These are phyloP conservation scores for Hymenoscyphus fructigenus DNA, from an alignment of 2,329 filamentous ascomycete species.

Conservation along the genomic window DNA sequence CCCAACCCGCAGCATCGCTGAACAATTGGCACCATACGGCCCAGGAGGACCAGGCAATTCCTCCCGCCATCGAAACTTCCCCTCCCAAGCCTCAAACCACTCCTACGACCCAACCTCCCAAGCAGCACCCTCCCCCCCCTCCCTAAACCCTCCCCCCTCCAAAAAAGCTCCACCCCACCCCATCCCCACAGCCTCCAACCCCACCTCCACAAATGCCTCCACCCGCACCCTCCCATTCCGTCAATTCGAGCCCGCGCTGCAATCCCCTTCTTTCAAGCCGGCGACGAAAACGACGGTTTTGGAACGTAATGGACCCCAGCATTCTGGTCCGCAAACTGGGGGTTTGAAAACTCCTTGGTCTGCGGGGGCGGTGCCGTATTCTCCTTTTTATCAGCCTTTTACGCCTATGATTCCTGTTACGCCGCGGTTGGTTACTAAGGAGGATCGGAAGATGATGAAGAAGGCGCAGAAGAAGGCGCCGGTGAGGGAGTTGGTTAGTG, in stretches of 20 bases:
- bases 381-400: constrained; percentile 72
- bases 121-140: constrained; percentile 27
- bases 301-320: constrained; percentile 53
- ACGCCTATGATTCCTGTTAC: constrained; percentile 75
- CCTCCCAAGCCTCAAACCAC: constrained; percentile 23
- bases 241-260: constrained; percentile 58
- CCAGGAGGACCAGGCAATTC: constrained; percentile 9
- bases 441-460: constrained; percentile 68
- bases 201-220: constrained; percentile 22
- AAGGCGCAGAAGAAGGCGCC: constrained; percentile 63
- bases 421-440: constrained; percentile 68
- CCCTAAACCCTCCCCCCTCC: constrained; percentile 17
- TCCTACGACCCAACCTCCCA: constrained; percentile 16
- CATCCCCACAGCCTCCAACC: constrained; percentile 19
- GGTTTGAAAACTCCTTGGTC: constrained; percentile 63
- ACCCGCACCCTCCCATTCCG: constrained; percentile 55
- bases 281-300: constrained; percentile 65
- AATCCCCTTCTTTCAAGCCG: constrained; percentile 47
- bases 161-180: constrained; percentile 15
- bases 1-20: constrained; percentile 31
- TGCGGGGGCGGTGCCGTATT: constrained; percentile 66
- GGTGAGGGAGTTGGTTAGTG: constrained; percentile 60
- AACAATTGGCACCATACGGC: constrained; percentile 26
- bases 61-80: constrained; percentile 20
- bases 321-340: constrained; percentile 49